Percentiles rank a stretch among this genome's conserved stretches.
phyloP scores from a whole-genome alignment of 371 early-diverging fungal genomes.

The Mucor racemosus region DNA sequence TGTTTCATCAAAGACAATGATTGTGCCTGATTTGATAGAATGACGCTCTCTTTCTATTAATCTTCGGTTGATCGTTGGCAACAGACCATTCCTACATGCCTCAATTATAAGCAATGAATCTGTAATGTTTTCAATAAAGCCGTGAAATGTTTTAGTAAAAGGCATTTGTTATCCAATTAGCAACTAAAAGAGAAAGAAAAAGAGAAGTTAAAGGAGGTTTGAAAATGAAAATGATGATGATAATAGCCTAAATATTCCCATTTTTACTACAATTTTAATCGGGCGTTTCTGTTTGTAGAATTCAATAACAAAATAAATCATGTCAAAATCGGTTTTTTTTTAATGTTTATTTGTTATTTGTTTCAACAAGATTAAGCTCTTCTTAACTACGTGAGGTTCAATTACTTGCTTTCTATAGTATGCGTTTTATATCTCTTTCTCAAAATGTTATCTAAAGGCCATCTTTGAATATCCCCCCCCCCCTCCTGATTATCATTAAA shows the following conservation, averaged over 20 bases:
- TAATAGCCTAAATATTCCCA: neutral
- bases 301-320: neutral
- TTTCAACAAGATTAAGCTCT: too few relatives aligned
- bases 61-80: conserved; percentile 65
- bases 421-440: too few relatives aligned
- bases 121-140: conserved; percentile 57
- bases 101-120: conserved; percentile 75
- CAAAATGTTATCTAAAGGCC: neutral
- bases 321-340: neutral
- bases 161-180: conserved; percentile 19
- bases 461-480: neutral
- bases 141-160: conserved; percentile 56
- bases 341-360: too few relatives aligned
- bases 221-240: neutral
- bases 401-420: neutral
- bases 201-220: neutral
- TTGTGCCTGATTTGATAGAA: conserved; percentile 65
- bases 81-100: conserved; percentile 61
- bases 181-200: conserved; percentile 4
- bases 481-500: neutral
- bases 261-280: neutral
- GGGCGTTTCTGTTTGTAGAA: neutral
- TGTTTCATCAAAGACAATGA: conserved; percentile 76
- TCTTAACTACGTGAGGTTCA: too few relatives aligned
- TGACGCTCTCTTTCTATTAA: conserved; percentile 65